Base-by-base conservation (phyloP, 192 early-diverging fungal genomes). In the Rhizoclosmatium sp. region DNA sequence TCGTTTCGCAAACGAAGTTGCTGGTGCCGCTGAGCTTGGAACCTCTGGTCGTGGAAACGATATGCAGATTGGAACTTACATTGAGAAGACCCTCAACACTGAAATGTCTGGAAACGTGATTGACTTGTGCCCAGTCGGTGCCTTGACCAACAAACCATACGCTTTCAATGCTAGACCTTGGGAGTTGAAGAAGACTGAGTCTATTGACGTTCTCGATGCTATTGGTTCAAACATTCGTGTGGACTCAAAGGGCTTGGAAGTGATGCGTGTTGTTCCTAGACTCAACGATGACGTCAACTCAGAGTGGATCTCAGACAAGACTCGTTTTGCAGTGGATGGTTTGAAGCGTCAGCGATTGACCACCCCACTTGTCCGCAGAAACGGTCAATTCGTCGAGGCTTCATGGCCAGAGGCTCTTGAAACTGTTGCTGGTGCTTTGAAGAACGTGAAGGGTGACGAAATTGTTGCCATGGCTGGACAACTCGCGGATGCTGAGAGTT, bases 251-350 rank as follows among this genome's bases (percentile, higher is more conserved):
- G 98, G 98, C 79, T 86, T 94, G 41, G 96, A 99, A 84, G 95
- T 99, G 19, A 95, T 99, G 94, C 93, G 98, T 72, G 90, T 99
- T 45, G 83, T 98, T 10, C 98, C 98, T 45, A 94, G 95, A 48
- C 87, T 96, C 74, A 99, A 99, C 86, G 98, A 99, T 76, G 95
- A 93, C n/a, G 87, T 99, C 82, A 99, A 99, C 85, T 94, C 97
- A 85, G 98, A 99, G 88, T 99, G 98, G 98, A 95, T 99, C 74
- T 95, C 95, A 9, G 98, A 99, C 90, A 98, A 97, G 90, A 96
- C 95, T 60, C 92, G 98, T 46, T 98, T 95, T 81, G 92, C 93
- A 58, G 95, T 90, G 79, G 98, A 99, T 82, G 98, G 98, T 62
- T 89, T 99, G 42, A 98, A 96, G 91, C 91, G 94, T 31, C 98